Percentiles rank a stretch among this genome's conserved stretches.
Conservation (phyloP, 768 basidiomycete genomes). For the Tulasnella sp. region DNA sequence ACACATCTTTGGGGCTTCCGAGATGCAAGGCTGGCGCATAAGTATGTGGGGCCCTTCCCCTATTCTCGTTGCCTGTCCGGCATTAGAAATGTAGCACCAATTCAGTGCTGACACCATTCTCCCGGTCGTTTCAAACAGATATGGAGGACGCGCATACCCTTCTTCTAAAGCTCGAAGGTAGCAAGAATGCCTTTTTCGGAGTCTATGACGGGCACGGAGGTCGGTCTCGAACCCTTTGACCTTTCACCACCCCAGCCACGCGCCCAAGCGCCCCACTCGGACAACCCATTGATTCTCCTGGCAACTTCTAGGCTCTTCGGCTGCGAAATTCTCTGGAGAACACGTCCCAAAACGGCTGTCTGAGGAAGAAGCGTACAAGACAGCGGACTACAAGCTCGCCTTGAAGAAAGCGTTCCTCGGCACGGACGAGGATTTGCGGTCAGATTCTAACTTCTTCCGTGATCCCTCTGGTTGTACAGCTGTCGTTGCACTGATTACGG, state of each 20-base stretch:
- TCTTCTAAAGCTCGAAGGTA: conserved; percentile 63
- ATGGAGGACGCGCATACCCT: conserved; percentile 96
- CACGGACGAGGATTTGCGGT: conserved; percentile 87
- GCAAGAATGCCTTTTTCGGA: conserved; percentile 77
- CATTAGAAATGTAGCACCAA: neutral
- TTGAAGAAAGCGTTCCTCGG: conserved; percentile 87
- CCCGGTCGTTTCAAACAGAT: conserved; percentile 48
- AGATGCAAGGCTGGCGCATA: conserved; percentile 99
- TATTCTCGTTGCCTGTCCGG: neutral
- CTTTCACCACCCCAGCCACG: conserved; percentile 3
- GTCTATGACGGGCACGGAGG: conserved; percentile 99
- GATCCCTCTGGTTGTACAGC: conserved; percentile 98
- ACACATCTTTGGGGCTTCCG: conserved; percentile 73
- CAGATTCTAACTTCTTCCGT: conserved; percentile 80
- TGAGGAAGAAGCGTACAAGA: conserved; percentile 65
- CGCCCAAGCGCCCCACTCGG: neutral
- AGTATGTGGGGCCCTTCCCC: conserved; percentile 55
- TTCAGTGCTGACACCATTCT: neutral
- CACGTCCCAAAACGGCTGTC: conserved; percentile 76
- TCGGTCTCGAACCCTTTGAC: conserved; percentile 40
- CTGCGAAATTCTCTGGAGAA: conserved; percentile 83
- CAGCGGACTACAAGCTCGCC: conserved; percentile 66
- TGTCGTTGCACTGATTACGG: conserved; percentile 78
- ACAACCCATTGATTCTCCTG: conserved; percentile 1
- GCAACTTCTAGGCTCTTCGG: conserved; percentile 58